Evolutionary conservation across 495 filamentous ascomycete genomes (phyloP), one percentile per base, ranked within the genome.

Genomic region (Penicillium chermesinum): DNA sequence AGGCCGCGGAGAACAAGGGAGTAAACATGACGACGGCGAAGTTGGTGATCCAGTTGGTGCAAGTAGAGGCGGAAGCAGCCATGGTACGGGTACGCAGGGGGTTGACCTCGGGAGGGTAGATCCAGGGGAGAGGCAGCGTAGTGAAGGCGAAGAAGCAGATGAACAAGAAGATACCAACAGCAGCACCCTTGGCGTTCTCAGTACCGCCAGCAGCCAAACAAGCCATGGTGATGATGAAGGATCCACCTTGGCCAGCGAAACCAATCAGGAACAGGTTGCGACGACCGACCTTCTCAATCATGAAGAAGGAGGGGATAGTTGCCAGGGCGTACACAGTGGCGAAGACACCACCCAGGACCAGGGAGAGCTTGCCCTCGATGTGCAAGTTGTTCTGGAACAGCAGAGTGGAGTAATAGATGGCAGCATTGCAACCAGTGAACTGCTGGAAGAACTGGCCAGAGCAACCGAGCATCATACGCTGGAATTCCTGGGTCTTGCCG

Each of bases 331-430:
- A 91, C 22, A 90, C 81, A 17, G 88, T 76, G 73, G 88, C 84
- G 70, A 88, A 90, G 33, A 90, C 78, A 59, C 87, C 88, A 30
- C 87, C 87, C 5, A 91, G 68, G 12, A 91, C 70, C 9, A 91
- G 63, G 12, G 81, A 75, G 53, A 89, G 73, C 44, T 77, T 76
- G 51, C 83, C 75, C 1, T 58, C 62, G 52, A 77, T 68, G 15
- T 66, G 51, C 52, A 91, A 80, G 15, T 80, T 82, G 9, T 74
- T 61, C 66, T 89, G 62, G 67, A 91, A 88, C 0, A 93, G 76
- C 34, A 90, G 77, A 0, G 87, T 85, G 51, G 86, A 85, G 67
- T 86, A 91, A 74, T 93, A 93, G 59, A 89, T 91, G 54, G 88
- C 84, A 10, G 86, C 86, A 48, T 91, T 91, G 66, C 85, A 88